Percentiles rank a stretch among this genome's conserved stretches.
phyloP scores from a whole-genome alignment of 768 basidiomycete species.

The Boletus patriciae region DNA sequence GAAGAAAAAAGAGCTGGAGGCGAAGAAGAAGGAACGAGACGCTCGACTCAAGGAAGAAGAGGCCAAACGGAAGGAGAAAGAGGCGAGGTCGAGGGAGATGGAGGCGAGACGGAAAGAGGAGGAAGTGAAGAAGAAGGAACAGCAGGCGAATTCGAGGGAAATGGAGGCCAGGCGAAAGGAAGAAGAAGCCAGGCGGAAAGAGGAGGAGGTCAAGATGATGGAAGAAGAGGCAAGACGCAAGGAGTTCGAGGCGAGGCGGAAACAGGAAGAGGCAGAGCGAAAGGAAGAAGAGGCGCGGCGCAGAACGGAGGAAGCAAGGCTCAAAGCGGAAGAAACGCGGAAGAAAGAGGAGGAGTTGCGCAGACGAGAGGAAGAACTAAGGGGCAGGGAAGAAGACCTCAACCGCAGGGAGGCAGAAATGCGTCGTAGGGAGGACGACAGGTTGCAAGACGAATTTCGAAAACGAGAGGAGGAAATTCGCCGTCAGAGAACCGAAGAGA shows the following conservation, averaged over 20 bases:
- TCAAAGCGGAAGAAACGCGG: slow-evolving; percentile 24
- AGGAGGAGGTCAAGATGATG: slow-evolving; percentile 28
- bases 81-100: slow-evolving; percentile 18
- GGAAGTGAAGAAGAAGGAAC: slow-evolving; percentile 23
- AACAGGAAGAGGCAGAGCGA: slow-evolving; percentile 27
- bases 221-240: slow-evolving; percentile 29
- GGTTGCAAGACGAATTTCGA: slow-evolving; percentile 28
- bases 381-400: slow-evolving; percentile 34
- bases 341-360: slow-evolving; percentile 28
- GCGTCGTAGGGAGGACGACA: slow-evolving; percentile 31
- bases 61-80: slow-evolving; percentile 31
- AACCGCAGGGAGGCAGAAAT: slow-evolving; percentile 32
- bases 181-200: slow-evolving; percentile 29
- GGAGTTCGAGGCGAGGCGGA: slow-evolving; percentile 32
- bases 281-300: slow-evolving; percentile 34
- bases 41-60: slow-evolving; percentile 25
- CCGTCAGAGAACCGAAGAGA: slow-evolving; percentile 33
- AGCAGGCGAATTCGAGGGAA: slow-evolving; percentile 30
- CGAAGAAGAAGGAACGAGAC: slow-evolving; percentile 20
- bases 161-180: slow-evolving; percentile 29
- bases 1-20: slow-evolving; percentile 29
- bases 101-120: slow-evolving; percentile 25
- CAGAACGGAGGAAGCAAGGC: slow-evolving; percentile 27
- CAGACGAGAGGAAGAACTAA: slow-evolving; percentile 30
- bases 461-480: slow-evolving; percentile 35